These are phyloP conservation scores for Phytophthora pini DNA, from an alignment of 352 stramenopile species.

Conservation along the genomic window DNA sequence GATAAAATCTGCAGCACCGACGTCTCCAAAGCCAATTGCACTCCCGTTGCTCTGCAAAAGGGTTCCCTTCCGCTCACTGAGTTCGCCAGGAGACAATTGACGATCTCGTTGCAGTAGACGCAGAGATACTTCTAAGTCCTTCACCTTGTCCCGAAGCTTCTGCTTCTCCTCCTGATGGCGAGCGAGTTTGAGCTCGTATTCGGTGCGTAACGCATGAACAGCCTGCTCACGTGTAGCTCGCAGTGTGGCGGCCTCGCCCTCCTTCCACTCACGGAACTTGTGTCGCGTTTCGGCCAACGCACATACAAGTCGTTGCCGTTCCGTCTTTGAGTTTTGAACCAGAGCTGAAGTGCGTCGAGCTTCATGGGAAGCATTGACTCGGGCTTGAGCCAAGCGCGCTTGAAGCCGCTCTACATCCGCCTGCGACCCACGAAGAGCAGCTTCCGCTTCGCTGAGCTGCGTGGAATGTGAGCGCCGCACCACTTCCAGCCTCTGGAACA, in stretches of 20 bases:
- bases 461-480: slow-evolving; percentile 20
- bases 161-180: slow-evolving; percentile 77
- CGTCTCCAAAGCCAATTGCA: slow-evolving; percentile 37
- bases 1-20: slow-evolving; percentile 63
- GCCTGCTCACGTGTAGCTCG: slow-evolving; percentile 63
- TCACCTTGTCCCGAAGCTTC: slow-evolving; percentile 76
- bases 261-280: slow-evolving; percentile 78
- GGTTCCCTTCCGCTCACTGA: slow-evolving; percentile 69
- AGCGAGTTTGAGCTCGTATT: slow-evolving; percentile 74
- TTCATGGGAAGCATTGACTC: slow-evolving; percentile 24
- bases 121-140: slow-evolving; percentile 72
- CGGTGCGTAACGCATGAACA: slow-evolving; percentile 56
- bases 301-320: slow-evolving; percentile 62
- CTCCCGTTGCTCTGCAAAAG: slow-evolving; percentile 38
- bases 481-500: slow-evolving; percentile 39
- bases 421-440: slow-evolving; percentile 22
- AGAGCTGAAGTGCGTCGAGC: slow-evolving; percentile 37
- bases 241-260: slow-evolving; percentile 51
- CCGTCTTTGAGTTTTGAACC: slow-evolving; percentile 33
- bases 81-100: slow-evolving; percentile 58
- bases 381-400: slow-evolving; percentile 27
- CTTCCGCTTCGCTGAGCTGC: slow-evolving; percentile 28
- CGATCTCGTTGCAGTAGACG: slow-evolving; percentile 70
- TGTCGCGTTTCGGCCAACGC: slow-evolving; percentile 60
- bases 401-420: slow-evolving; percentile 37